Evolutionary conservation across 768 basidiomycete species (phyloP).

Genomic region (Lactarius evosmus): DNA sequence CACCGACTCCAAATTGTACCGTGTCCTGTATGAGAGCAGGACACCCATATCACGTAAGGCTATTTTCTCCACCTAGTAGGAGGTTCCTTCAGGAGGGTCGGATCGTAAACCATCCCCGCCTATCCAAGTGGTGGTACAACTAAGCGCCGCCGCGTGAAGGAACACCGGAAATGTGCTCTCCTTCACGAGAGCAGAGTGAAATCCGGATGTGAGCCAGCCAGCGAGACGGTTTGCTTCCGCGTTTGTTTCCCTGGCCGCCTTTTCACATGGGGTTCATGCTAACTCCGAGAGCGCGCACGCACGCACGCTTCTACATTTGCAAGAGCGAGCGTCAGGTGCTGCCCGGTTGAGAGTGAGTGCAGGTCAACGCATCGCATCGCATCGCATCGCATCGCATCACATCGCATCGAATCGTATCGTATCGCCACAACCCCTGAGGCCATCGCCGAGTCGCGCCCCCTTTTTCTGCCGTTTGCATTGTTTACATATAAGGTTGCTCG

Average conservation of each 20-base stretch:
- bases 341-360: neutral
- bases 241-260: slow-evolving; percentile 3
- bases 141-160: slow-evolving; percentile 8
- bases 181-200: slow-evolving; percentile 2
- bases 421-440: slow-evolving; percentile 17
- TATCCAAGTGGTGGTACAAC: neutral
- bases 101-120: neutral
- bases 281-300: slow-evolving; percentile 7
- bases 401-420: neutral
- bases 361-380: neutral
- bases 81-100: neutral
- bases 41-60: neutral
- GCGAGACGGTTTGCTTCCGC: slow-evolving; percentile 10
- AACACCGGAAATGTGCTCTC: slow-evolving; percentile 8
- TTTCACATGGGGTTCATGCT: slow-evolving; percentile 13
- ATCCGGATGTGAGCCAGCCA: slow-evolving; percentile 6
- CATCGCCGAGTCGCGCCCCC: slow-evolving; percentile 10
- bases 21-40: neutral
- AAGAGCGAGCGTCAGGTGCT: neutral
- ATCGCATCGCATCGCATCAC: neutral
- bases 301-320: neutral
- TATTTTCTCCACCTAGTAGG: neutral
- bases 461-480: neutral
- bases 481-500: slow-evolving; percentile 27
- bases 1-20: neutral